These are phyloP conservation scores for Helotiales sp. DNA, from an alignment of 2,329 filamentous ascomycete genomes.

Conservation along the genomic window DNA sequence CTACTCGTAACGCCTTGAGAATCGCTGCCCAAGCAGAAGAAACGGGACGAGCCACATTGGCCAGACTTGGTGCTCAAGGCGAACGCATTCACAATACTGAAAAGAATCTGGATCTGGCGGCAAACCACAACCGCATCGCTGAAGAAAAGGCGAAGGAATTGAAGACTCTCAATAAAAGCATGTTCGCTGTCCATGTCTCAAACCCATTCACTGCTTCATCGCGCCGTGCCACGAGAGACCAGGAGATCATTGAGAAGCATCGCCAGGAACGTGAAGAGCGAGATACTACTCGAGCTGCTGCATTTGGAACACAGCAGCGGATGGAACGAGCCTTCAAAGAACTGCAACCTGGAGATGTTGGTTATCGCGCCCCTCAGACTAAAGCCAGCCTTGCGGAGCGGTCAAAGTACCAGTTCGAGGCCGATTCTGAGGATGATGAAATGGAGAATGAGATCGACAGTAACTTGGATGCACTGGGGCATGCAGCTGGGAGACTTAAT, in stretches of 20 bases:
- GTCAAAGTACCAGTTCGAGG: conserved; percentile 78
- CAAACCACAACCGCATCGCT: conserved; percentile 76
- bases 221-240: conserved; percentile 67
- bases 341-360: conserved; percentile 44
- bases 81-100: conserved; percentile 84
- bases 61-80: conserved; percentile 76
- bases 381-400: conserved; percentile 59
- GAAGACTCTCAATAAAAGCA: conserved; percentile 83
- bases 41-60: conserved; percentile 72
- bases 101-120: conserved; percentile 78
- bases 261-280: conserved; percentile 68
- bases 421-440: conserved; percentile 47
- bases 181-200: conserved; percentile 83
- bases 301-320: conserved; percentile 56
- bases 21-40: conserved; percentile 73
- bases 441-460: conserved; percentile 75
- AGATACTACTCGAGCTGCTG: conserved; percentile 64
- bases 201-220: conserved; percentile 78
- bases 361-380: conserved; percentile 37
- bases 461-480: conserved; percentile 64
- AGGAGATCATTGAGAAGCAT: conserved; percentile 71
- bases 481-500: conserved; percentile 72
- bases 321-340: conserved; percentile 58
- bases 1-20: conserved; percentile 70
- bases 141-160: conserved; percentile 83